A percentile compares a stretch with the other conserved stretches of the same genome.
These are phyloP conservation scores for Ophiostoma montium DNA, from an alignment of 2,329 filamentous ascomycete species.

Conservation along the genomic window DNA sequence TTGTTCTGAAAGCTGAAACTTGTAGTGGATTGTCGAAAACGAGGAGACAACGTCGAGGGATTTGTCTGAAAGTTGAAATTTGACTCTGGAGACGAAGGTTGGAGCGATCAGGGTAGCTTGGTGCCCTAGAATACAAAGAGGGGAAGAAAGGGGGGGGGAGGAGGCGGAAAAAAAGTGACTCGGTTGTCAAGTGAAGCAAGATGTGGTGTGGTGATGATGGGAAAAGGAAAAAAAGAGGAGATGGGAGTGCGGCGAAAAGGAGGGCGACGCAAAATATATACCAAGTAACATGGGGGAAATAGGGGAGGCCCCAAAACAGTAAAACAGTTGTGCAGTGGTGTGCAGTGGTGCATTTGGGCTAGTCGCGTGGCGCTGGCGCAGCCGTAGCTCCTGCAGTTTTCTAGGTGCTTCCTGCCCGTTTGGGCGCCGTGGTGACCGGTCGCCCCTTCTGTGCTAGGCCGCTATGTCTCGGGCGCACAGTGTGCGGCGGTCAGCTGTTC, in stretches of 20 bases:
- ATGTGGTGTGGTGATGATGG: conserved; percentile 25
- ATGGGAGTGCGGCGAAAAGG: conserved; percentile 15
- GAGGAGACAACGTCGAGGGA: conserved; percentile 9
- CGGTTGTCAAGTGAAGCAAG: conserved; percentile 15
- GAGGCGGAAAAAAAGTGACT: conserved; percentile 7
- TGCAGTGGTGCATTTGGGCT: conserved; percentile 1
- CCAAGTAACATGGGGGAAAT: conserved; percentile 18
- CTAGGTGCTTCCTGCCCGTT: not conserved
- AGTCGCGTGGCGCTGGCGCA: conserved; percentile 14
- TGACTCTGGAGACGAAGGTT: conserved; percentile 62
- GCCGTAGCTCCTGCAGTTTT: not conserved
- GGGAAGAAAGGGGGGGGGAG: conserved; percentile 16
- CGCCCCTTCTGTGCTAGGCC: conserved; percentile 2
- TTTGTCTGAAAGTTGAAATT: conserved; percentile 19
- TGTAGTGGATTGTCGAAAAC: conserved; percentile 2
- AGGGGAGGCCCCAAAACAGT: conserved; percentile 11
- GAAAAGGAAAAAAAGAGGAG: conserved; percentile 19
- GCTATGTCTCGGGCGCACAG: not conserved
- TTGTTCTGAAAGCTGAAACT: too few species aligned
- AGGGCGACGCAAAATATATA: conserved; percentile 22
- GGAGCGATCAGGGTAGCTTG: conserved; percentile 64
- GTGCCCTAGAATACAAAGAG: conserved; percentile 58
- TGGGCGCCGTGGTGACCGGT: not conserved
- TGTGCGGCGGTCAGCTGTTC: not conserved
- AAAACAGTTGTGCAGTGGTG: too few species aligned